Evolutionary conservation across 441 rosid genomes (phyloP), one percentile per base, ranked within the genome.

Genomic region (Daphne laureola): DNA sequence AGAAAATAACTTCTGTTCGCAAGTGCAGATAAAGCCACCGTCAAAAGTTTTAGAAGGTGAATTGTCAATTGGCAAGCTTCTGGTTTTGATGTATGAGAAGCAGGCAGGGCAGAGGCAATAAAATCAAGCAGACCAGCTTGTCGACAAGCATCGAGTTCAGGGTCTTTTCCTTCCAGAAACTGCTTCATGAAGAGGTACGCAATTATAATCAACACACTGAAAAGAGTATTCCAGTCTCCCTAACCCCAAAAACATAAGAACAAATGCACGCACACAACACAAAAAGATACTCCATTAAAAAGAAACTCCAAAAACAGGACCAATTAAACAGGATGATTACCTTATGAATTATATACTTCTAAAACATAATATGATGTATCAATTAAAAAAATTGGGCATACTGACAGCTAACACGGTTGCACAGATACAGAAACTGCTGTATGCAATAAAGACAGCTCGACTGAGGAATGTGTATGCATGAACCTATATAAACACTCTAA

Each of bases 71-170:
- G 94, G 71, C 94, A 80, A 64, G 90, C 87, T 72, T 86, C 94
- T 16, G 94, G 94, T 52, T 80, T 86, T 46, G 94, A 82, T 51
- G 80, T 77, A 71, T 86, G 90, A 55, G 90, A 86, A 58, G 94
- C 94, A 60, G 94, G 94, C 55, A 86, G 57, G 31, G 90, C 82
- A 53, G 94, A 80, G 67, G 94, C 87, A 64, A 86, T 69, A 73
- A 86, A 86, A 69, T 86, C 94, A 60, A 86, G 80, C 71, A 86
- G 63, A 63, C 90, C 94, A 72, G 86, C 85, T 78, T 82, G 90
- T 49, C 87, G 82, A 70, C 86, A 73, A 75, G 83, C 90, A 70
- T 80, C 90, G 56, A 86, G 74, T 76, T 82, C 94, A 43, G 78
- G 72, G 55, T 80, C 94, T 71, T 77, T 83, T 48, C 94, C 94